phyloP scores from a whole-genome alignment of 495 filamentous ascomycete genomes.

The Aspergillus carlsbadensis region DNA sequence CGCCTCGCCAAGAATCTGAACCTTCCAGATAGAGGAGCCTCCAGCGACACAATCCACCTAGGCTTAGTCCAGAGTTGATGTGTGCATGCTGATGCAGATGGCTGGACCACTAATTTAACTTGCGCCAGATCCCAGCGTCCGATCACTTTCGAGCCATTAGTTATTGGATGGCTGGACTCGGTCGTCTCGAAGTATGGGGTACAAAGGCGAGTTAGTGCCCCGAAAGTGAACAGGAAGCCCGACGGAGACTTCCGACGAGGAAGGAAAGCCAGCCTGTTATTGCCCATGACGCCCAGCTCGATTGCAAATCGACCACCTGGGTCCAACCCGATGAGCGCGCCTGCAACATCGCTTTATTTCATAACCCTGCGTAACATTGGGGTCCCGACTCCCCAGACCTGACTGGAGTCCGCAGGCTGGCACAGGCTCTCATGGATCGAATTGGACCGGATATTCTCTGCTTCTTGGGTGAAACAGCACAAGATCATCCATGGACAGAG shows the following conservation, averaged over 20 bases:
- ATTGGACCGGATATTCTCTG: neutral
- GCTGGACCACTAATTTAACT: constrained; percentile 3
- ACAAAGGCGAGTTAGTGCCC: neutral
- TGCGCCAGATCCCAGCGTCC: constrained; percentile 4
- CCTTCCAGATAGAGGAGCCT: neutral
- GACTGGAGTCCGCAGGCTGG: neutral
- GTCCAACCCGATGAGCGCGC: neutral
- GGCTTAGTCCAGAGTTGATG: neutral
- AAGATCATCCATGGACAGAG: neutral
- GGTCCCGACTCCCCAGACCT: neutral
- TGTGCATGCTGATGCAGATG: constrained; percentile 11
- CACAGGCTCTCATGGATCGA: neutral
- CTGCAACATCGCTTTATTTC: neutral
- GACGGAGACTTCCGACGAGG: too few relatives aligned
- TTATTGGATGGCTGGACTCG: neutral
- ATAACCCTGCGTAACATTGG: neutral
- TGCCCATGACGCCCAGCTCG: neutral
- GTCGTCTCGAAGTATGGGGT: neutral
- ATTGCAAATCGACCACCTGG: neutral
- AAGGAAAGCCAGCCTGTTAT: too few relatives aligned
- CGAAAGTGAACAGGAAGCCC: neutral
- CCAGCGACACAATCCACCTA: neutral
- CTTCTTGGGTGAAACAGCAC: neutral
- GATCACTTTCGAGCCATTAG: neutral
- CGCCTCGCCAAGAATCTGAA: too few relatives aligned